Evolutionary conservation across 176 grass and related monocot genomes (phyloP), one percentile per base, ranked within the genome.

Genomic region (Puya raimondii): DNA sequence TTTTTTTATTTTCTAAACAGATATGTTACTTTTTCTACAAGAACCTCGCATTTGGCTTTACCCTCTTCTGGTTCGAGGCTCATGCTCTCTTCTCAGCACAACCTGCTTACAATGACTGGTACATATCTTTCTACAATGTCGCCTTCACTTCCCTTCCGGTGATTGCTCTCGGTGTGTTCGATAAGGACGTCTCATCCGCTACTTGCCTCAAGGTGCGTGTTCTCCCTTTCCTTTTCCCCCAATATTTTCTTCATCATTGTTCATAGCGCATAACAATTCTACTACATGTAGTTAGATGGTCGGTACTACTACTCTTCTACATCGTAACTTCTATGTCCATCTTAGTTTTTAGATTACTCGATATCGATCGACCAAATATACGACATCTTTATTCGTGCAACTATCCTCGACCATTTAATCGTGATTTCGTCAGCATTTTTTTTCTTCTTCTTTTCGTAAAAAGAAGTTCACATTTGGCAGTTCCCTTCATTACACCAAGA

Each of bases 21-120:
- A 79, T 96, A 69, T 97, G 93, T 76, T 97, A 92, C 73, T 97
- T 97, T 84, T 92, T 97, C 59, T 97, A 92, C 53, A 97, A 97
- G 84, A 97, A 97, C 73, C 78, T 97, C 70, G 76, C 80, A n/a
- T 97, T 97, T 9, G 93, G 93, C 4, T 57, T 90, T 69, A 92
- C 93, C 7, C 18, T 92, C 58, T 97, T 97, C 79, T 69, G 91
- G 70, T 97, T 72, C 15, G 93, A 97, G 66, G 84, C 71, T 11
- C 71, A 90, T 54, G 64, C 93, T 0, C 81, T 88, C 0, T 97
- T 89, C 17, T 92, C 93, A 0, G 93, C 86, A 2, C 68, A 90
- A 48, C 1, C 79, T 47, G 81, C 81, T 1, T 97, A 97, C 72
- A 89, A 97, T 26, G 89, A 92, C 52, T 97, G 93, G 93, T 74